A percentile compares a stretch with the other conserved stretches of the same genome.
These are phyloP conservation scores for Aspergillus nanangensis DNA, from an alignment of 495 filamentous ascomycete species.

Conservation along the genomic window DNA sequence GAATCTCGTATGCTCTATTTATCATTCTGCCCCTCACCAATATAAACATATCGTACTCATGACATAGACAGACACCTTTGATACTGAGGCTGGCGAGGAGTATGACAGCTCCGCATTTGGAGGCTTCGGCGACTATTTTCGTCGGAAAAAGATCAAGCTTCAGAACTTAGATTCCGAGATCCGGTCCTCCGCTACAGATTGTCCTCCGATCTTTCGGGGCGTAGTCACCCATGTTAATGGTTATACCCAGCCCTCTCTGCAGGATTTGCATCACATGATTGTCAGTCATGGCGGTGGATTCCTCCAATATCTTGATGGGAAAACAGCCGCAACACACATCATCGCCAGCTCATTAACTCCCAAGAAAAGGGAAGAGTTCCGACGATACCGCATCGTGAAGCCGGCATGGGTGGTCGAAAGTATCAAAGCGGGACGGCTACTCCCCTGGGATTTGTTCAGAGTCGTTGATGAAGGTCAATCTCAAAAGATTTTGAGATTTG, in stretches of 20 bases:
- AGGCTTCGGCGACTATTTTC: constrained; percentile 84
- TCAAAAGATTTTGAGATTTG: constrained; percentile 75
- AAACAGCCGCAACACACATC: constrained; percentile 91
- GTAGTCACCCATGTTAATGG: constrained; percentile 88
- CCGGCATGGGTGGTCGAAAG: constrained; percentile 96
- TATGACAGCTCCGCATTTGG: constrained; percentile 85
- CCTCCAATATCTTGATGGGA: constrained; percentile 89
- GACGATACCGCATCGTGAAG: constrained; percentile 83
- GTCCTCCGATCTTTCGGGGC: constrained; percentile 81
- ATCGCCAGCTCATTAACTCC: constrained; percentile 85
- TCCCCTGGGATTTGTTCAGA: constrained; percentile 81
- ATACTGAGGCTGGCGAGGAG: constrained; percentile 79
- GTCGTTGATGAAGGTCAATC: constrained; percentile 74
- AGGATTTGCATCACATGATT: constrained; percentile 79
- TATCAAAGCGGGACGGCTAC: constrained; percentile 68
- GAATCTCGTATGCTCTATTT: constrained; percentile 56
- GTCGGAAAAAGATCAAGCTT: constrained; percentile 90
- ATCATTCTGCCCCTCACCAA: too few relatives aligned
- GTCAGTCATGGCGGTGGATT: constrained; percentile 90
- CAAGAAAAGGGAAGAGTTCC: constrained; percentile 86
- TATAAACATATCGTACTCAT: constrained; percentile 9
- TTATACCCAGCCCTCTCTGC: constrained; percentile 87
- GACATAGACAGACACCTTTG: constrained; percentile 46
- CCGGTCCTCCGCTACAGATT: constrained; percentile 59
- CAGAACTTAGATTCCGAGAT: constrained; percentile 88